Base-by-base conservation (phyloP, 2,329 filamentous ascomycete genomes). In the Phaeosphaeriaceae sp. region DNA sequence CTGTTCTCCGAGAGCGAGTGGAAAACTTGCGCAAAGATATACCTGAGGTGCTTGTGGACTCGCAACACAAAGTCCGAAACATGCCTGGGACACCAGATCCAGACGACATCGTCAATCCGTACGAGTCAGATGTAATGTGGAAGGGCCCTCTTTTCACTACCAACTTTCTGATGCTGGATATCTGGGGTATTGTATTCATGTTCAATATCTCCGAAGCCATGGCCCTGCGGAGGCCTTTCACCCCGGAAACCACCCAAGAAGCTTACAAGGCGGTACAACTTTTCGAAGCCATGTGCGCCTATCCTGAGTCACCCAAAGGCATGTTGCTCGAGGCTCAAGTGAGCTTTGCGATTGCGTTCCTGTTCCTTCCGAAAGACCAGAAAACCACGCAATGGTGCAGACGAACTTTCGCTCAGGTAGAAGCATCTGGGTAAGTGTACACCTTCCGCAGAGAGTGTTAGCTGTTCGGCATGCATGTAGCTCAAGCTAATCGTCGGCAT, bases 351-450 rank as follows among this genome's bases (percentile, higher is more conserved):
- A 89, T 97, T 58, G 88, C 91, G 1, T 85, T 87, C 11, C 81
- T 97, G 52, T 95, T 95, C 71, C 79, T 97, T n/a, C 92, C 91
- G 0, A 88, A 88, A 63, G 91, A 97, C 60, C 73, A 82, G 24
- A 87, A 83, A 64, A 88, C 96, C 72, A 86, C 87, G 10, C 88
- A 88, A 83, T 98, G 94, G 94, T 85, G 89, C 63, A 88, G 93
- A 60, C 85, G 86, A 67, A 94, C 91, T 76, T 89, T 97, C 75
- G 93, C 92, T 19, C 80, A 86, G 54, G 83, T 97, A 48, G 94
- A 98, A 78, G 84, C 85, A 59, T 82, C 89, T 73, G 94, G 94
- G 93, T 96, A 82, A 81, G 89, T 82, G 10, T 44, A 13, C 52
- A 46, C 30, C 48, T 21, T 52, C 24, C 7, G 13, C 15, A 40